Base-by-base conservation (phyloP, 257 asterid species). In the Galeopsis tetrahit region DNA sequence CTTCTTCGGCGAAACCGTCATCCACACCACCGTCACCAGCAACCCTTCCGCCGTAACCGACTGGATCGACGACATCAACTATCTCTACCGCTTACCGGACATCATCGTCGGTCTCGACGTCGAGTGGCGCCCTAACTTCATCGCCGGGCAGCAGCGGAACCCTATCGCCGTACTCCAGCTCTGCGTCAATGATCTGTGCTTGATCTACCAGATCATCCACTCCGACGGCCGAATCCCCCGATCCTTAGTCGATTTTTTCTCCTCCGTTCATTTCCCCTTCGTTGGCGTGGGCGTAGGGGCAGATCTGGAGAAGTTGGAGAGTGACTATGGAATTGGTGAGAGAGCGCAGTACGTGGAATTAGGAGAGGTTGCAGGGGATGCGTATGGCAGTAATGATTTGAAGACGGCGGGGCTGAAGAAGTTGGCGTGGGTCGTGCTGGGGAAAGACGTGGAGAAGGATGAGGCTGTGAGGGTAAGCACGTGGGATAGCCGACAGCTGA, bases 91-190 rank as follows among this genome's bases (percentile, higher is more conserved):
- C 61, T 53, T 66, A 32, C 71, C 38, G 40, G 13, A 46, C 70
- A 71, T 80, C 66, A 74, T 84, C 67, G 80, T 82, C 70, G 82
- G 89, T 42, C 79, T 84, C 32, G 84, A 82, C 81, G 49, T 78
- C 36, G 85, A 84, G 66, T 84, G 85, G 88, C 79, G 80, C 34
- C 88, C 84, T 0, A 9, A 32, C 31, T 15, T 2, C 59, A 3
- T 21, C 64, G 3, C 35, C 17, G 52, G 52, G 14, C 52, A 43
- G n/a, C 63, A 6, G 1, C 73, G 39, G 11, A 79, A 77, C 79
- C 83, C 79, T 7, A 79, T 69, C 15, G 85, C 87, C 10, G 73
- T 72, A 4, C 74, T 82, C 39, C 87, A 82, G 66, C 77, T 85
- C 33, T 77, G 80, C 78, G 76, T 84, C 34, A 80, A 77, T 70